Conservation (phyloP, 2,329 filamentous ascomycete species). For the Microcyclosporella mali region DNA sequence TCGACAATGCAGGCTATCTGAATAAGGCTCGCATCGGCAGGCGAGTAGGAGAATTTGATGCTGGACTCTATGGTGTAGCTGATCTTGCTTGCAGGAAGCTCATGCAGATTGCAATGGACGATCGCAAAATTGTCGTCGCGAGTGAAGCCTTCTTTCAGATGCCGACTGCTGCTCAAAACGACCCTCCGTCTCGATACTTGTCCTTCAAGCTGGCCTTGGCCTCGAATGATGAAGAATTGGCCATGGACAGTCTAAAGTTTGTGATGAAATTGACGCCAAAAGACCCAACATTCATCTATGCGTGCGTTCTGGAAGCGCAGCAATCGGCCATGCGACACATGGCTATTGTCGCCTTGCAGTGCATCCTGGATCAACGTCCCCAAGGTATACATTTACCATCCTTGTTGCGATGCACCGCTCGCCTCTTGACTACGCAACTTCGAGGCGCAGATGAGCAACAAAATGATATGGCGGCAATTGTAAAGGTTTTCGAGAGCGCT, state of each 20-base stretch:
- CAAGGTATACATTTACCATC: conserved; percentile 54
- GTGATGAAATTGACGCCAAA: conserved; percentile 51
- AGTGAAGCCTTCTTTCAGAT: conserved; percentile 54
- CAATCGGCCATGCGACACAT: conserved; percentile 56
- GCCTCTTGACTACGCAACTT: conserved; percentile 42
- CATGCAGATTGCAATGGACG: conserved; percentile 61
- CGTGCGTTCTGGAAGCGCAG: conserved; percentile 73
- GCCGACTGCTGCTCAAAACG: conserved; percentile 34
- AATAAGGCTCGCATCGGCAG: conserved; percentile 62
- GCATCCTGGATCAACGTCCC: conserved; percentile 52
- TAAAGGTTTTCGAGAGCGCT: conserved; percentile 48
- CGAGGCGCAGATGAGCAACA: conserved; percentile 27
- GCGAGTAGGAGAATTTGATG: conserved; percentile 39
- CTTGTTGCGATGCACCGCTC: conserved; percentile 53
- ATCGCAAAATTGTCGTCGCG: conserved; percentile 50
- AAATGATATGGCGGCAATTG: conserved; percentile 44
- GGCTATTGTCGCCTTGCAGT: conserved; percentile 54
- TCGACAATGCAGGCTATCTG: conserved; percentile 57
- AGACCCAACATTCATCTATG: conserved; percentile 63
- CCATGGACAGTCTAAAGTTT: conserved; percentile 57
- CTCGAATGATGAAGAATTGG: conserved; percentile 36
- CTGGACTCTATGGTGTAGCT: background rate
- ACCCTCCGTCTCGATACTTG: conserved; percentile 23
- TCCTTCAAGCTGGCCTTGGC: conserved; percentile 26
- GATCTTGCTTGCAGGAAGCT: conserved; percentile 56